Conservation (phyloP, 73 alveolate species). For the Paraurostyla sp. region DNA sequence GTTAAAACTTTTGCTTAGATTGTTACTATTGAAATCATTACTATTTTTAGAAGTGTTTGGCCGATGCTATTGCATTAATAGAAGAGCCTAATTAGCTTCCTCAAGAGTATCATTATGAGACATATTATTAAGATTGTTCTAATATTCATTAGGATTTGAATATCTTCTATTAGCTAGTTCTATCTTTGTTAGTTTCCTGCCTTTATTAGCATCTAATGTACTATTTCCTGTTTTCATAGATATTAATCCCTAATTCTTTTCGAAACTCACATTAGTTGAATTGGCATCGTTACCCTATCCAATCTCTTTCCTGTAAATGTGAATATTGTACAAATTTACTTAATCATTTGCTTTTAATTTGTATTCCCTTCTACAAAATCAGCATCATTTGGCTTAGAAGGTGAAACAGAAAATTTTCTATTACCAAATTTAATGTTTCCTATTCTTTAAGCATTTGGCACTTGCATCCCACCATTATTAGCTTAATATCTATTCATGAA, state of each 20-base stretch:
- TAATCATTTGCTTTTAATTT: background rate
- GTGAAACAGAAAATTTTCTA: slow-evolving; percentile 29
- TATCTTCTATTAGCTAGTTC: slow-evolving; percentile 31
- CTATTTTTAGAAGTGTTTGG: slow-evolving; percentile 21
- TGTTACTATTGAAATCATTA: background rate
- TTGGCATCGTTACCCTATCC: too few species aligned
- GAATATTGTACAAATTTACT: too few species aligned
- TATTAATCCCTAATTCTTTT: too few species aligned
- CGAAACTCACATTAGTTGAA: too few species aligned
- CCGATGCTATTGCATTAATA: background rate
- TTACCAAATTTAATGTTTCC: slow-evolving; percentile 1
- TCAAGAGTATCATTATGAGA: slow-evolving; percentile 11
- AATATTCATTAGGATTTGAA: slow-evolving; percentile 25
- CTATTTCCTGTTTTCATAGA: background rate
- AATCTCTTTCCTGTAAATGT: too few species aligned
- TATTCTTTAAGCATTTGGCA: background rate
- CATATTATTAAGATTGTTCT: too few species aligned
- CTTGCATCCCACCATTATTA: too few species aligned
- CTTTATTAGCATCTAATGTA: too few species aligned
- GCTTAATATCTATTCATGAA: background rate
- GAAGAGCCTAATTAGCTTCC: background rate
- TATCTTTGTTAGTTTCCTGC: background rate
- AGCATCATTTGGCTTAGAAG: slow-evolving; percentile 15
- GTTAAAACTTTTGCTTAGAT: slow-evolving; percentile 3
- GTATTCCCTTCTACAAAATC: background rate